phyloP scores from a whole-genome alignment of 768 basidiomycete genomes.

The Tricholoma furcatifolium region DNA sequence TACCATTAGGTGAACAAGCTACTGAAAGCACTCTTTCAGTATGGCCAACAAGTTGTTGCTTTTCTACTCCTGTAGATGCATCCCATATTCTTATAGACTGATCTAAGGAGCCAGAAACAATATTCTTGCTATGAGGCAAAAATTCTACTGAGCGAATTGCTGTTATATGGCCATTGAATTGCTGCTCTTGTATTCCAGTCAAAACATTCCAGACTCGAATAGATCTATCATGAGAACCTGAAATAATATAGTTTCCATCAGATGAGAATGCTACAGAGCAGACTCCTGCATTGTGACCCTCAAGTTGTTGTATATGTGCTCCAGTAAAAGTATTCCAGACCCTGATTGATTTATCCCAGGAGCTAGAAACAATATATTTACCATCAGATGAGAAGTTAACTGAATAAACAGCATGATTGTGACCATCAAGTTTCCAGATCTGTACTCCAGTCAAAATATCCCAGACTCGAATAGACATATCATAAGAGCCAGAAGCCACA shows the following conservation, averaged over 20 bases:
- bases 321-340: background rate
- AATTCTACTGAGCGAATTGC: background rate
- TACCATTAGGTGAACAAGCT: background rate
- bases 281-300: background rate
- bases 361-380: background rate
- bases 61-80: background rate
- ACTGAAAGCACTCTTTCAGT: background rate
- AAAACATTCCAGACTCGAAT: background rate
- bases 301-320: background rate
- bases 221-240: background rate
- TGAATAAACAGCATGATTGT: background rate
- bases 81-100: background rate
- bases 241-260: background rate
- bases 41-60: background rate
- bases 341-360: background rate
- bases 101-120: background rate
- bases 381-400: background rate
- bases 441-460: background rate
- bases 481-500: constrained; percentile 3
- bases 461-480: constrained; percentile 6
- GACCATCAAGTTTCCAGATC: background rate
- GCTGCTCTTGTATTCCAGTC: background rate
- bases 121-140: background rate
- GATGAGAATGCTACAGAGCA: background rate
- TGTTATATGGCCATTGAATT: background rate